These are phyloP conservation scores for Hagleromyces aurorensis DNA, from an alignment of 805 yeast species.

Conservation along the genomic window DNA sequence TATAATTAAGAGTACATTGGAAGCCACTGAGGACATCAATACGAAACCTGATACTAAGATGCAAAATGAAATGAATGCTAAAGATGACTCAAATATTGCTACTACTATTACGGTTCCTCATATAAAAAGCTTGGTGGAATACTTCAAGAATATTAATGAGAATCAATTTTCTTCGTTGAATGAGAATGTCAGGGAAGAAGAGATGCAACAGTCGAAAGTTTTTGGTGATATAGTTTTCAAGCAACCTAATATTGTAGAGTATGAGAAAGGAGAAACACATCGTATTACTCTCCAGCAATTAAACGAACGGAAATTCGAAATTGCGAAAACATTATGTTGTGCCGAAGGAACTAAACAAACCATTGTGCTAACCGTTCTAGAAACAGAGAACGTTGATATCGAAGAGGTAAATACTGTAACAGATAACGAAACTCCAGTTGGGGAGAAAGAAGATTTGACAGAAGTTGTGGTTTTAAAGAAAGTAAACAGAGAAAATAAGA, in stretches of 20 bases:
- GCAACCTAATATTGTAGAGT: constrained; percentile 7
- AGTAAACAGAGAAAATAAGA: constrained; percentile 11
- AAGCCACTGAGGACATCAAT: constrained; percentile 10
- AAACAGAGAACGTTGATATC: constrained; percentile 1
- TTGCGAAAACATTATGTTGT: constrained; percentile 3
- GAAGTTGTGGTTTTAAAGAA: constrained; percentile 38
- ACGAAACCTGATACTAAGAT: neutral
- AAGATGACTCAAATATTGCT: constrained; percentile 2
- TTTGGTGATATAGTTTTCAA: constrained; percentile 9
- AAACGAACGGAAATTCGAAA: constrained; percentile 10
- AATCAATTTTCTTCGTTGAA: neutral
- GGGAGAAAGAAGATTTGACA: constrained; percentile 22
- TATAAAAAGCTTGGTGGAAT: constrained; percentile 10
- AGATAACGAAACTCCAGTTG: constrained; percentile 5
- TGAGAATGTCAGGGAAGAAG: neutral
- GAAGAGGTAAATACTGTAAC: constrained; percentile 3
- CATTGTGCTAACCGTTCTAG: constrained; percentile 3
- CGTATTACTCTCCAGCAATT: constrained; percentile 10
- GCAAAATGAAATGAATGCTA: neutral
- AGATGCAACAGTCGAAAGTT: constrained; percentile 3
- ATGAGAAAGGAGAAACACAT: constrained; percentile 4
- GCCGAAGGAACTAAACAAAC: neutral
- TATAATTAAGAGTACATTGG: constrained; percentile 41
- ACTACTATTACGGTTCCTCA: constrained; percentile 13
- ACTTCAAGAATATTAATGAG: constrained; percentile 6